phyloP scores from a whole-genome alignment of 2,329 filamentous ascomycete genomes.

The Sphaerulina vaccinii region DNA sequence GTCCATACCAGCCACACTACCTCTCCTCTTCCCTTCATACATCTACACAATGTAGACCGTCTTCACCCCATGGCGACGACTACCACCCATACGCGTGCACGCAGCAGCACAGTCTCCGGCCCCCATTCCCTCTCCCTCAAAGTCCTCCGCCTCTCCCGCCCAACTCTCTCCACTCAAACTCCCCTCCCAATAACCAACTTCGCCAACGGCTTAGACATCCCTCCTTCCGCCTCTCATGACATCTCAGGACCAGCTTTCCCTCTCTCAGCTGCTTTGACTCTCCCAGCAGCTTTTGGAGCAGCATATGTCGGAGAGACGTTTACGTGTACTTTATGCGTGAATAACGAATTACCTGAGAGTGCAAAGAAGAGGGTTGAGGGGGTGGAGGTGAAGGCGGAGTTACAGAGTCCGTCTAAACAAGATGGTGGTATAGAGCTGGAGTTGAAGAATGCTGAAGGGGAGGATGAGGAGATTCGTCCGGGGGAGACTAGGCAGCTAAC shows the following conservation, averaged over 20 bases:
- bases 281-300: constrained; percentile 87
- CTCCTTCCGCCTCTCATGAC: constrained; percentile 65
- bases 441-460: constrained; percentile 44
- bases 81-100: constrained; percentile 38
- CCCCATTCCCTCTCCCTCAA: constrained; percentile 85
- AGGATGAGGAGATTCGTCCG: constrained; percentile 46
- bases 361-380: constrained; percentile 45
- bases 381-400: constrained; percentile 61
- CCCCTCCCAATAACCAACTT: constrained; percentile 56
- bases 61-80: background rate
- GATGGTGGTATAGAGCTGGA: constrained; percentile 58
- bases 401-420: constrained; percentile 84
- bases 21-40: background rate
- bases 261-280: constrained; percentile 65
- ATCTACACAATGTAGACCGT: background rate
- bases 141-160: constrained; percentile 78
- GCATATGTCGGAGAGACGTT: constrained; percentile 96
- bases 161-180: constrained; percentile 70
- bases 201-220: constrained; percentile 50
- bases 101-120: constrained; percentile 38
- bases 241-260: constrained; percentile 52
- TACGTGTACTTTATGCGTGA: constrained; percentile 91
- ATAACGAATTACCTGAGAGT: constrained; percentile 66
- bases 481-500: constrained; percentile 76
- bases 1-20: background rate